Conservation (phyloP, 495 filamentous ascomycete species). For the Penicillium lividum region DNA sequence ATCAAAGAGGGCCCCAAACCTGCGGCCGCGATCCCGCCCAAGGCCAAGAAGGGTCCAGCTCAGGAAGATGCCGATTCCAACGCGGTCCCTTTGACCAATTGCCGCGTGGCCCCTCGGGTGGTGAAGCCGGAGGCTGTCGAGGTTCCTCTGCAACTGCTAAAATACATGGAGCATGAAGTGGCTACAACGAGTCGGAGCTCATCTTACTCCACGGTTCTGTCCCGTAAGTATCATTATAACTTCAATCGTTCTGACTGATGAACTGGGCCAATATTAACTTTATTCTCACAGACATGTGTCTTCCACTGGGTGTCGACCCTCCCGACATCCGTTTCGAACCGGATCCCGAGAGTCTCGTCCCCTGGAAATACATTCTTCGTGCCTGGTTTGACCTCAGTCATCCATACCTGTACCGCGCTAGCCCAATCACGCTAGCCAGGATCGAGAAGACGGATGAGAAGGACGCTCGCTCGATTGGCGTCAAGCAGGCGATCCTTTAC, state of each 20-base stretch:
- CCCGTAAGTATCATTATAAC: slow-evolving; percentile 11
- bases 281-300: slow-evolving; percentile 26
- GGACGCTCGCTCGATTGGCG: slow-evolving; percentile 24
- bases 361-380: not conserved
- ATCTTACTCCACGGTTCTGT: slow-evolving; percentile 9
- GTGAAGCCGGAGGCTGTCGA: slow-evolving; percentile 1
- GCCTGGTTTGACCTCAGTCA: slow-evolving; percentile 27
- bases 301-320: slow-evolving; percentile 20
- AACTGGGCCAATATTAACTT: not conserved
- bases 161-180: not conserved
- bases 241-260: not conserved
- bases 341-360: not conserved
- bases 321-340: slow-evolving; percentile 21
- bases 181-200: not conserved
- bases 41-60: no score
- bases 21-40: no score
- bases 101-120: slow-evolving; percentile 20
- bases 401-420: slow-evolving; percentile 37
- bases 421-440: slow-evolving; percentile 25
- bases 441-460: slow-evolving; percentile 2
- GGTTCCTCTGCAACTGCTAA: slow-evolving; percentile 17
- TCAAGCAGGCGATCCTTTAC: slow-evolving; percentile 26
- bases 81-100: slow-evolving; percentile 22
- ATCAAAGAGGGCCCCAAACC: no score
- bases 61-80: slow-evolving; percentile 11